These are phyloP conservation scores for Camellia granthamiana DNA, from an alignment of 148 eudicot species.

Conservation along the genomic window DNA sequence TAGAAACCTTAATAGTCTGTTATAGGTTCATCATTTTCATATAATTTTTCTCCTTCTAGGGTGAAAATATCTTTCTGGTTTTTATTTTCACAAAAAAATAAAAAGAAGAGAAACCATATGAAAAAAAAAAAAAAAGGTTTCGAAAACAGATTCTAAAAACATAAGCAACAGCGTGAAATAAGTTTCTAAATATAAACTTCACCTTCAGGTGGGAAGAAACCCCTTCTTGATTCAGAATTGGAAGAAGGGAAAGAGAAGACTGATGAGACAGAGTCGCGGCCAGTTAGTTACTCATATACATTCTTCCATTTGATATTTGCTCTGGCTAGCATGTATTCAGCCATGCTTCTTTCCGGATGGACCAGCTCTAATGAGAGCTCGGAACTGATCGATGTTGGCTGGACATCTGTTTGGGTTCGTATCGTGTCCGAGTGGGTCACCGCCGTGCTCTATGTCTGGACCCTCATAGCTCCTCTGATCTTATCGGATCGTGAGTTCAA, in stretches of 20 bases:
- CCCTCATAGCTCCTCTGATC: slow-evolving; percentile 81
- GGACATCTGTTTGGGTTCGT: slow-evolving; percentile 98
- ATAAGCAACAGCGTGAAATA: no score
- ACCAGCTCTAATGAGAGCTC: slow-evolving; percentile 72
- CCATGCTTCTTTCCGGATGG: slow-evolving; percentile 98
- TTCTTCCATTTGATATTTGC: slow-evolving; percentile 95
- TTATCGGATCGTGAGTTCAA: slow-evolving; percentile 84
- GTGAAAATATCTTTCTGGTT: no score
- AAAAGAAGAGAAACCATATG: no score
- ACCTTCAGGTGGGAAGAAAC: slow-evolving; percentile 52
- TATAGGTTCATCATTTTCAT: no score
- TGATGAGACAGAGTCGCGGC: slow-evolving; percentile 53
- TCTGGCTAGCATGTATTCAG: slow-evolving; percentile 97
- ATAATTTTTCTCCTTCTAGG: no score
- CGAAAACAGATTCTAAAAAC: no score
- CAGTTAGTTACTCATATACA: slow-evolving; percentile 84
- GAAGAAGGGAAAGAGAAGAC: slow-evolving; percentile 59
- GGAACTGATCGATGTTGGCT: slow-evolving; percentile 86
- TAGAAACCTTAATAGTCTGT: background rate
- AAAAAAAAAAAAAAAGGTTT: no score
- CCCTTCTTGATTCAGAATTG: slow-evolving; percentile 64
- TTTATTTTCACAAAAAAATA: no score
- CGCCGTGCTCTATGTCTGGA: slow-evolving; percentile 83
- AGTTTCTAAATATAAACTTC: slow-evolving; percentile 1
- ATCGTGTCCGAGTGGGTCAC: slow-evolving; percentile 92